Evolutionary conservation across 2,329 filamentous ascomycete species (phyloP).

Genomic region (Dryadomyces quercus-mongolicae): DNA sequence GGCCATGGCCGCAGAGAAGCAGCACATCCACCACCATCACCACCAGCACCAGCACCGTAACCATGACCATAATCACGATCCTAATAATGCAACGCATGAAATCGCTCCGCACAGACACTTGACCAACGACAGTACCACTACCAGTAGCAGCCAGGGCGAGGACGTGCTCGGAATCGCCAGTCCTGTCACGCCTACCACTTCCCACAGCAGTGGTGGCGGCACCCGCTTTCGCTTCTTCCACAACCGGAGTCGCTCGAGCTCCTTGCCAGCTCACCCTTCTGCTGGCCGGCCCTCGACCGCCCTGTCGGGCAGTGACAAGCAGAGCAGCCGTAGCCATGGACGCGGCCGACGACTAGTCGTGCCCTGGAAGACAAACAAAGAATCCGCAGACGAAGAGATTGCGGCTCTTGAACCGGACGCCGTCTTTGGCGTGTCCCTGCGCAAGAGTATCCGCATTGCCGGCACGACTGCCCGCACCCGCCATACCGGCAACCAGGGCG

Average conservation of each 20-base stretch:
- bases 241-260: neutral
- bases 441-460: constrained; percentile 26
- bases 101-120: neutral
- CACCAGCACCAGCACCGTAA: neutral
- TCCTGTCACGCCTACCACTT: neutral
- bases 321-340: neutral
- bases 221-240: neutral
- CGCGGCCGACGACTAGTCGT: neutral
- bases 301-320: neutral
- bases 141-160: neutral
- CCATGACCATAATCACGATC: neutral
- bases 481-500: constrained; percentile 22
- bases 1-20: neutral
- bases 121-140: neutral
- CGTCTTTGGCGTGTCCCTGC: constrained; percentile 27
- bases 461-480: constrained; percentile 25
- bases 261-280: neutral
- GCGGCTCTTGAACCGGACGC: constrained; percentile 9
- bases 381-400: neutral
- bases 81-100: too few species aligned
- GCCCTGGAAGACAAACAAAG: neutral
- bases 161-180: neutral
- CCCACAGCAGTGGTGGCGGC: neutral
- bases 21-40: neutral
- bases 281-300: neutral